Evolutionary conservation across 371 early-diverging fungal genomes (phyloP), one percentile per base, ranked within the genome.

Genomic region (Syncephalastrum sp.): DNA sequence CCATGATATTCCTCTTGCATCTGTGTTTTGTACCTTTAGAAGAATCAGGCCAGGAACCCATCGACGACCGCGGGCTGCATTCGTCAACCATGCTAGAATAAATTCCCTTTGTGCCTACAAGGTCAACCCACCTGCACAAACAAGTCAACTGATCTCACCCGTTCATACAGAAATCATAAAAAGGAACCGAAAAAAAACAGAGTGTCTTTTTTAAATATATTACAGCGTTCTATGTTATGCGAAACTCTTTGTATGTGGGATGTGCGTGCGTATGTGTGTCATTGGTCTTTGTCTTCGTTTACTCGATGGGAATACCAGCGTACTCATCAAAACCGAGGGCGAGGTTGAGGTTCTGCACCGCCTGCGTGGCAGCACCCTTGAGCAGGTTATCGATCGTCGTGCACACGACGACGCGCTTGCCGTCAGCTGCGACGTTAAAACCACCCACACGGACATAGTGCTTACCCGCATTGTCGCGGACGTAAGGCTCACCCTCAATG

Each of bases 301-400:
- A 79, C 23, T 77, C 74, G 27, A 78, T 58, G 16, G 90, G 88
- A 52, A 95, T 95, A 33, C 93, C 92, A 29, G 89, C 83, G 66
- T 84, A 93, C 70, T 95, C 95, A 53, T 88, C 90, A 52, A 87
- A 70, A 10, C 87, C 88, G 17, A 92, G 70, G 21, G 88, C 83
- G 61, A 92, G 68, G 64, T 92, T 92, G 59, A 90, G 74, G 73
- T 92, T 92, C 72, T 97, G 98, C 43, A 96, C 67, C 8, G 96
- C 95, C 77, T 98, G 98, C 23, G 96, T 97, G 14, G 96, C 96
- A 23, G 96, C 96, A 7, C 97, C 98, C 85, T 98, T 98, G 58
- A 95, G 82, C 64, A 97, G 64, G 58, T 97, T 97, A 69, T 97
- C 97, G 45, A 97, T 88, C n/a, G 96, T 95, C 7, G 91, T 88